Conservation (phyloP, 441 rosid species). For the Populus hybrid region DNA sequence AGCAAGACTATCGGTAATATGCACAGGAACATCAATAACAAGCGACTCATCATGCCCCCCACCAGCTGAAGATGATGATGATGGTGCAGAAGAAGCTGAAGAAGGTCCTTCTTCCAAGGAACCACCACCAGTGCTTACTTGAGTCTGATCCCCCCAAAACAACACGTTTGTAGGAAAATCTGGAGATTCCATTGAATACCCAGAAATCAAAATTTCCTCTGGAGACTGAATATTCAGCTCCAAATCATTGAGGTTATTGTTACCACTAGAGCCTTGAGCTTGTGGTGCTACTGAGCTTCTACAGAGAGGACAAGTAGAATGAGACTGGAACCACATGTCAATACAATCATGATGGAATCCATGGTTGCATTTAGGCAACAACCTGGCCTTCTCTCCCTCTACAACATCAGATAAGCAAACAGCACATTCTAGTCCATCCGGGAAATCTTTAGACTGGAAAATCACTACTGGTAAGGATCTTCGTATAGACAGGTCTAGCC, state of each 20-base stretch:
- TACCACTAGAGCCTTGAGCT: constrained; percentile 34
- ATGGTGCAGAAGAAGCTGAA: constrained; percentile 12
- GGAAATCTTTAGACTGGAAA: constrained; percentile 38
- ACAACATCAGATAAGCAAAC: constrained; percentile 77
- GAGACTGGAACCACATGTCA: constrained; percentile 94
- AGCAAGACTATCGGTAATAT: constrained; percentile 30
- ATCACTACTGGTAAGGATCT: constrained; percentile 61
- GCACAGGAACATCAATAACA: constrained; percentile 58
- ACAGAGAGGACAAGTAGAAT: constrained; percentile 92
- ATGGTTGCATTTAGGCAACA: constrained; percentile 76
- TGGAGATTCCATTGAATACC: constrained; percentile 44
- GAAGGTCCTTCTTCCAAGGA: constrained; percentile 37
- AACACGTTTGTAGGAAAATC: constrained; percentile 76
- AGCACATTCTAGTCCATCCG: constrained; percentile 65
- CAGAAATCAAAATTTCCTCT: constrained; percentile 32
- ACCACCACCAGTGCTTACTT: no score
- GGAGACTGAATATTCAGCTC: constrained; percentile 29
- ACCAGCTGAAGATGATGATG: constrained; percentile 25
- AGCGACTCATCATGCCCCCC: constrained; percentile 36
- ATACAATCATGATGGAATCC: constrained; percentile 79
- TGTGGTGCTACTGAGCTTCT: constrained; percentile 56
- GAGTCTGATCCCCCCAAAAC: constrained; percentile 82
- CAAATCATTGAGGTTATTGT: constrained; percentile 52
- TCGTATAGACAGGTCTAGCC: constrained; percentile 56
- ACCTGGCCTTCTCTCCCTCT: constrained; percentile 61